Base-by-base conservation (phyloP, 345 rosid species). In the Triadica sebifera region DNA sequence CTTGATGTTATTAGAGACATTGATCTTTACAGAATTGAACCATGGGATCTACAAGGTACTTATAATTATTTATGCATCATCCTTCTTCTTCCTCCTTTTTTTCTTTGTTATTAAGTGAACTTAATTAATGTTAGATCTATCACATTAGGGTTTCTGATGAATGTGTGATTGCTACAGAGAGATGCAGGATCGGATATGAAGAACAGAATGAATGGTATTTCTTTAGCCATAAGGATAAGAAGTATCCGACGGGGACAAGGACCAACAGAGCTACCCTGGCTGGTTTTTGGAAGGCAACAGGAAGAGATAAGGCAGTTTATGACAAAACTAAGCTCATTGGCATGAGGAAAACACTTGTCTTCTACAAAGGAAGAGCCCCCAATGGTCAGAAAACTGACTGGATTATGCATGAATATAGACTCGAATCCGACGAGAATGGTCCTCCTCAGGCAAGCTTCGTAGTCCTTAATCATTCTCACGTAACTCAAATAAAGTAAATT, bases 331-430 rank as follows among this genome's bases (percentile, higher is more conserved):
- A 89, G 79, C 90, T 93, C 61, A 91, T 95, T 19, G 99, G 99
- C 12, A 93, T 95, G 99, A 87, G 99, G 75, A 95, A 95, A 84
- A 95, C 99, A 51, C 95, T 95, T 46, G 99, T 95, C 0, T 95
- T 95, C 88, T 95, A 95, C 87, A 88, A 87, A 86, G 99, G 99
- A 78, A 85, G 99, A 90, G 99, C 99, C 12, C 99, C 99, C 1
- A 92, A 91, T 85, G 99, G 99, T 3, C 99, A 91, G 77, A 95
- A 95, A 86, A 77, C 84, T 15, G 98, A 95, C 52, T 95, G 99
- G 99, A 95, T 95, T 79, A 93, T 95, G 98, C 99, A 95, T 72
- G 99, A 95, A 67, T 95, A 95, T 66, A 73, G 99, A 65, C 93
- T 95, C 69, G 99, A 95, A 80, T 89, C 96, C 8, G 94, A 95